These are phyloP conservation scores for Candida broadrunensis DNA, from an alignment of 805 yeast genomes.

Conservation along the genomic window DNA sequence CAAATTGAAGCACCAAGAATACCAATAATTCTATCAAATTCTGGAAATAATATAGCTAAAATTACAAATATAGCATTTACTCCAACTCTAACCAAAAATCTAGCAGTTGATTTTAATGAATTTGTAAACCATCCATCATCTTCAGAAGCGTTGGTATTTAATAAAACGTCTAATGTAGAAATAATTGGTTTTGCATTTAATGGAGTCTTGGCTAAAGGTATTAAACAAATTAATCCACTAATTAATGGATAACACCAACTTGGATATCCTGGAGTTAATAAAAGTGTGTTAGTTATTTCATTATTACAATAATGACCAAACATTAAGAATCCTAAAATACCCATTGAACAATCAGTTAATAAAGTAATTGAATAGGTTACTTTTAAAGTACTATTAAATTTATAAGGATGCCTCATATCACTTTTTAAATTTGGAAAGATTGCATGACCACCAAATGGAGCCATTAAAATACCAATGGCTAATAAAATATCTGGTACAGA, in stretches of 20 bases:
- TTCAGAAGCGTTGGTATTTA: slow-evolving; percentile 14
- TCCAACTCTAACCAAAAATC: slow-evolving; percentile 24
- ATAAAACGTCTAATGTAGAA: slow-evolving; percentile 60
- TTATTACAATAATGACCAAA: slow-evolving; percentile 49
- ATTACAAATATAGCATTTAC: slow-evolving; percentile 59
- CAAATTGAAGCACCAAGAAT: slow-evolving; percentile 80
- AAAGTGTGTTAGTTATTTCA: slow-evolving; percentile 50
- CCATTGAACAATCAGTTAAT: slow-evolving; percentile 60
- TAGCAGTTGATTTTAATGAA: slow-evolving; percentile 2
- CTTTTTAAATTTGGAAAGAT: slow-evolving; percentile 73
- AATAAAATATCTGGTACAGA: slow-evolving; percentile 50
- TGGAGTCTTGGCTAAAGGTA: slow-evolving; percentile 84
- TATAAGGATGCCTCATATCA: slow-evolving; percentile 71
- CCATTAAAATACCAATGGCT: slow-evolving; percentile 63
- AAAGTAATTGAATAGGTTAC: slow-evolving; percentile 61
- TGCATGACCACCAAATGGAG: slow-evolving; percentile 86
- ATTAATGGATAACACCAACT: slow-evolving; percentile 46
- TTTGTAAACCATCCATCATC: background rate
- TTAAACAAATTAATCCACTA: slow-evolving; percentile 69
- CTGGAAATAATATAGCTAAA: slow-evolving; percentile 66
- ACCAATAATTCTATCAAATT: slow-evolving; percentile 79
- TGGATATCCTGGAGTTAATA: slow-evolving; percentile 48
- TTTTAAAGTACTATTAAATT: slow-evolving; percentile 51
- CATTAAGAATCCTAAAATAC: slow-evolving; percentile 62
- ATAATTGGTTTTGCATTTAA: slow-evolving; percentile 79